A percentile compares a stretch with the other conserved stretches of the same genome.
Conservation (phyloP, 768 basidiomycete genomes). For the Suillus alpinus region DNA sequence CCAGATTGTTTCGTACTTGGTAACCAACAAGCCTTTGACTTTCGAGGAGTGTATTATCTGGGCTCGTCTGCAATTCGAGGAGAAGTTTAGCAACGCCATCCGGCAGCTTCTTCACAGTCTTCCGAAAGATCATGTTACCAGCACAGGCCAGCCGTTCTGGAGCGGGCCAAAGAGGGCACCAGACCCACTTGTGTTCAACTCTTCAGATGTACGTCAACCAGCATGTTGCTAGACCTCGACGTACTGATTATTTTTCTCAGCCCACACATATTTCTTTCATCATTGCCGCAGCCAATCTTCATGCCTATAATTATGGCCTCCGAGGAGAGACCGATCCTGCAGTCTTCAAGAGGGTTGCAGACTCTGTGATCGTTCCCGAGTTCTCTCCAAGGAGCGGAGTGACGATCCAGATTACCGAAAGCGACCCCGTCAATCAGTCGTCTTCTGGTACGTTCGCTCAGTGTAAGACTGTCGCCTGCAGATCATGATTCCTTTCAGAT, state of each 20-base stretch:
- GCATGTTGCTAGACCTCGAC: not conserved
- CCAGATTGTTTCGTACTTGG: constrained; percentile 85
- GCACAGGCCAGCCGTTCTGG: constrained; percentile 97
- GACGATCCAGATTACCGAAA: constrained; percentile 91
- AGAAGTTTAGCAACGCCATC: constrained; percentile 90
- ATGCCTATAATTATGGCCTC: constrained; percentile 97
- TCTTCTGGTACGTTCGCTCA: constrained; percentile 19
- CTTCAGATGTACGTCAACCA: constrained; percentile 67
- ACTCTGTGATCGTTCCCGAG: constrained; percentile 81
- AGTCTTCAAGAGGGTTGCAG: constrained; percentile 81
- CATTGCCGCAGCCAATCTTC: constrained; percentile 91
- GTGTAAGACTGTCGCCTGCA: not conserved
- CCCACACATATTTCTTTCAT: constrained; percentile 84
- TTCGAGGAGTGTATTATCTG: constrained; percentile 98
- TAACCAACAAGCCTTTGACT: constrained; percentile 88
- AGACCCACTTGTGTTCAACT: constrained; percentile 82
- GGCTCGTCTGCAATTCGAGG: constrained; percentile 95
- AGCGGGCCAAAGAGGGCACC: constrained; percentile 98
- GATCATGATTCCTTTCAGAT: constrained; percentile 30
- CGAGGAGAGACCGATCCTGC: constrained; percentile 81
- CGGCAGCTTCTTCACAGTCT: constrained; percentile 90
- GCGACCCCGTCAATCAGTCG: constrained; percentile 74
- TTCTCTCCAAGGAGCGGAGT: constrained; percentile 93
- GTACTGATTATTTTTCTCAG: constrained; percentile 39
- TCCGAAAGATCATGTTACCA: constrained; percentile 91